Evolutionary conservation across 257 asterid species (phyloP).

Genomic region (Ehretia macrophylla): DNA sequence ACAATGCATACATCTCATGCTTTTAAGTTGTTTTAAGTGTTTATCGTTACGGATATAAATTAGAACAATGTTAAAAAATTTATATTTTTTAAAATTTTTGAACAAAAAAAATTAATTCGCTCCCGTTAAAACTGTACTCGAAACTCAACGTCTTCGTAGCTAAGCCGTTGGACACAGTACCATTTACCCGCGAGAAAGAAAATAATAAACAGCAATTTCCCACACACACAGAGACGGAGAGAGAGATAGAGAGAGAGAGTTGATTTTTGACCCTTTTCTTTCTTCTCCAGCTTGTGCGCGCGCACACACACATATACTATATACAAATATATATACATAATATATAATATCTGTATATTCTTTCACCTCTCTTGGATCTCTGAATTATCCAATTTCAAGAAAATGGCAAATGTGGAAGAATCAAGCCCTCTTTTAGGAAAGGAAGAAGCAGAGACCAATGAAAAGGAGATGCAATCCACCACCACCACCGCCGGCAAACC

Average conservation of each 20-base stretch:
- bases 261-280: conserved; percentile 1
- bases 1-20: too few species aligned
- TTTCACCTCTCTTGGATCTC: not conserved
- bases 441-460: not conserved
- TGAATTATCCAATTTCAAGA: not conserved
- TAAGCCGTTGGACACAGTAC: too few species aligned
- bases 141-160: too few species aligned
- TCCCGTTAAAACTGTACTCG: too few species aligned
- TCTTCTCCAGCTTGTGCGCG: not conserved
- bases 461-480: conserved; percentile 8
- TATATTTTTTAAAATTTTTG: too few species aligned
- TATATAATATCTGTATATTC: not conserved
- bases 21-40: too few species aligned
- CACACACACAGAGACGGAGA: not conserved
- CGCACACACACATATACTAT: not conserved
- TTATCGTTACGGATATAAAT: too few species aligned
- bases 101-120: too few species aligned
- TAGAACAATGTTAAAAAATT: too few species aligned
- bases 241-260: not conserved
- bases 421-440: conserved; percentile 45
- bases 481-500: not conserved
- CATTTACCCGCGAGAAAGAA: not conserved
- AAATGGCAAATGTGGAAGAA: conserved; percentile 62
- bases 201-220: not conserved
- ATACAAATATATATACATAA: not conserved